phyloP scores from a whole-genome alignment of 805 yeast genomes.

The Phaffomyces antillensis region DNA sequence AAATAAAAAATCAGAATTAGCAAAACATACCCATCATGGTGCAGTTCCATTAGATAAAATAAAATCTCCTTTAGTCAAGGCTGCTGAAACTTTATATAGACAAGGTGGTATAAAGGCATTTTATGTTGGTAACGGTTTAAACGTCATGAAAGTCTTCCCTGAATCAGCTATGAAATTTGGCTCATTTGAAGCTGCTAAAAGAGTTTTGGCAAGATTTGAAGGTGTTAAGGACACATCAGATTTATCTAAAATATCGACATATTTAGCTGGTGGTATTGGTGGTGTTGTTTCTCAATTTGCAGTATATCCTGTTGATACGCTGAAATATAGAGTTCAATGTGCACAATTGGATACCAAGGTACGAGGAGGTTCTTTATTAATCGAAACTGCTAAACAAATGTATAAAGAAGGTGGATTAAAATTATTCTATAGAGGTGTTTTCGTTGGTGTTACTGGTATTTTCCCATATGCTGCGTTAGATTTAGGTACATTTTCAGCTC shows the following conservation, averaged over 20 bases:
- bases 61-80: conserved; percentile 71
- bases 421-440: conserved; percentile 79
- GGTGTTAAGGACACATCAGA: conserved; percentile 66
- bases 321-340: conserved; percentile 90
- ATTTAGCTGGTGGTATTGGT: conserved; percentile 91
- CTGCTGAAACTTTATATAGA: conserved; percentile 71
- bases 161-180: conserved; percentile 98
- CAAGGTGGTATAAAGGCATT: conserved; percentile 87
- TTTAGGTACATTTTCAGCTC: conserved; percentile 83
- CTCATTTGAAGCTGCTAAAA: conserved; percentile 82
- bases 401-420: conserved; percentile 70
- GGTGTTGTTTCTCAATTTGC: conserved; percentile 91
- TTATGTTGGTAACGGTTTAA: conserved; percentile 92
- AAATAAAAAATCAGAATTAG: conserved; percentile 45
- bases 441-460: conserved; percentile 91
- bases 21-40: conserved; percentile 29
- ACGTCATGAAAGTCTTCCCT: conserved; percentile 90
- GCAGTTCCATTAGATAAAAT: conserved; percentile 37
- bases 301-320: conserved; percentile 92
- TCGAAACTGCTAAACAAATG: conserved; percentile 70
- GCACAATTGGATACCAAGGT: conserved; percentile 63
- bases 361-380: conserved; percentile 54
- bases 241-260: conserved; percentile 71
- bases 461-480: conserved; percentile 97
- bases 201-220: conserved; percentile 63